Percentiles rank a stretch among this genome's conserved stretches.
phyloP scores from a whole-genome alignment of 148 eudicot genomes.

The Vaccinium macrocarpon region DNA sequence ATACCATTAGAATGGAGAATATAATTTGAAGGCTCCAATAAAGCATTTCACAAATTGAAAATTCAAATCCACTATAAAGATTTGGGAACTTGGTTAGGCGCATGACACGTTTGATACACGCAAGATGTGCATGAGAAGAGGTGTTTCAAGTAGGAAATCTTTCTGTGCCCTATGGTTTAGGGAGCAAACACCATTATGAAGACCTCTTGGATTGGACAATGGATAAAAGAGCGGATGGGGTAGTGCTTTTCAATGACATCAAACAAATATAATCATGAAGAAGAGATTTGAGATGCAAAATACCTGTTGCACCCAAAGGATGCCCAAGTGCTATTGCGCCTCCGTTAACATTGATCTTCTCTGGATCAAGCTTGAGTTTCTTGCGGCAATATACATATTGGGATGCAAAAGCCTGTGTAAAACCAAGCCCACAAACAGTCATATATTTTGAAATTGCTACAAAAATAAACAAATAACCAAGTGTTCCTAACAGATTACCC shows the following conservation, averaged over 20 bases:
- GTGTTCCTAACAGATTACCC: neutral
- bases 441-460: constrained; percentile 2
- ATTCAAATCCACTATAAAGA: neutral
- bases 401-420: constrained; percentile 91
- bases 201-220: neutral
- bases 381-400: constrained; percentile 85
- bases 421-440: constrained; percentile 81
- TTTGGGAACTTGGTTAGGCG: neutral
- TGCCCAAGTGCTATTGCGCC: constrained; percentile 99
- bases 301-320: constrained; percentile 99
- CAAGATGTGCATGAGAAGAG: no score
- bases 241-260: neutral
- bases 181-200: neutral
- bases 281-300: neutral
- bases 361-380: constrained; percentile 83
- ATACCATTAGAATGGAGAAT: neutral
- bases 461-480: no score
- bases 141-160: no score
- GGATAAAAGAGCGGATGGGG: neutral
- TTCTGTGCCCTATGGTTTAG: no score
- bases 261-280: no score
- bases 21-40: neutral
- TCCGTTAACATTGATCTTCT: constrained; percentile 95
- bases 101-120: no score
- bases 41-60: neutral